Conservation (phyloP, 2,329 filamentous ascomycete genomes). For the Apiospora koreana region DNA sequence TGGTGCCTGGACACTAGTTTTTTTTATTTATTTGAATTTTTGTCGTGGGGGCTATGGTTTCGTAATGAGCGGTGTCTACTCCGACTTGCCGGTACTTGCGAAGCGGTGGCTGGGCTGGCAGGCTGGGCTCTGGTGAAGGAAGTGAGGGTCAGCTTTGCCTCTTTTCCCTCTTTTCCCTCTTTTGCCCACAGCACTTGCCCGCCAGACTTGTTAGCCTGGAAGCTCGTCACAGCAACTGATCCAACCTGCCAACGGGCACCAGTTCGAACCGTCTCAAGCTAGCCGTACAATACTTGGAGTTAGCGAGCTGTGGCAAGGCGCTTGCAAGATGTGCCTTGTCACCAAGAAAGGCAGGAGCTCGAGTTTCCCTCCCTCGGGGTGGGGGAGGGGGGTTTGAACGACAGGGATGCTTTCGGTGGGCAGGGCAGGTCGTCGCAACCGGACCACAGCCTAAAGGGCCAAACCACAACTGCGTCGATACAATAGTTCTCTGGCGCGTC, state of each 20-base stretch:
- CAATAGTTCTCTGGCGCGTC: slow-evolving; percentile 1
- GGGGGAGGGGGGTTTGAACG: not conserved
- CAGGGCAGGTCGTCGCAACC: not conserved
- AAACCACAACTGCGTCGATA: slow-evolving; percentile 2
- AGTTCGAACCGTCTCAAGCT: slow-evolving; percentile 1
- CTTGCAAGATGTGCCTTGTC: slow-evolving; percentile 7
- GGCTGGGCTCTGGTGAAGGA: not conserved
- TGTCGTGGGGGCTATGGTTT: not conserved
- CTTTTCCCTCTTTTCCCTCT: no score
- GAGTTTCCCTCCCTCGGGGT: not conserved
- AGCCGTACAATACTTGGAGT: not conserved
- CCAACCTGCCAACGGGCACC: slow-evolving; percentile 4
- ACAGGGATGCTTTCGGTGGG: not conserved
- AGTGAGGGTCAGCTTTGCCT: slow-evolving; percentile 6
- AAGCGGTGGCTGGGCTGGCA: not conserved
- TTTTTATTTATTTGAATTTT: not conserved
- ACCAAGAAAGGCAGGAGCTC: slow-evolving; percentile 5
- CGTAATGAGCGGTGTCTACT: slow-evolving; percentile 2
- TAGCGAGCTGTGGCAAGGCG: slow-evolving; percentile 1
- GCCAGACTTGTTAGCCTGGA: not conserved
- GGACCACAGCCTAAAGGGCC: not conserved
- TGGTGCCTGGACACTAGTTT: not conserved
- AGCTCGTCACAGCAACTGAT: not conserved
- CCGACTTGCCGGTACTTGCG: not conserved
- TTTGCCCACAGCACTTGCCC: slow-evolving; percentile 3